Evolutionary conservation across 495 filamentous ascomycete genomes (phyloP).

Genomic region (Podospora appendiculata): DNA sequence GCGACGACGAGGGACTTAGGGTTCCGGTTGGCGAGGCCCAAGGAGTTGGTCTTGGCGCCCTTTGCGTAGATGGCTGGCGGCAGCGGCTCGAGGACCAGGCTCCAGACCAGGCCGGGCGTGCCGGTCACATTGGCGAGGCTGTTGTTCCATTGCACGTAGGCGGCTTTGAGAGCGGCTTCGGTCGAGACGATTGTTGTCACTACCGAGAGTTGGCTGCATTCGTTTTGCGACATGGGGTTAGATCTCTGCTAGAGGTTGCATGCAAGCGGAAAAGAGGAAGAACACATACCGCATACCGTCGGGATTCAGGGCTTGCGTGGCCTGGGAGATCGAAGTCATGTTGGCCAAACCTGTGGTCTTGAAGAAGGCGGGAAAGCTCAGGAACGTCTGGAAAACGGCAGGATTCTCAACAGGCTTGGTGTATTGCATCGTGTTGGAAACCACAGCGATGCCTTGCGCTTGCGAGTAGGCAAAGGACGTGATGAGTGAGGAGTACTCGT

Average conservation of each 20-base stretch:
- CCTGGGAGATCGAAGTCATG: not conserved
- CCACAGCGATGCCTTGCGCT: not conserved
- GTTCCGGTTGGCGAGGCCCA: slow-evolving; percentile 26
- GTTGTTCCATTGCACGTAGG: not conserved
- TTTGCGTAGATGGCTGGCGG: slow-evolving; percentile 28
- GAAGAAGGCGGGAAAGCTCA: not conserved
- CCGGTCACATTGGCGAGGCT: slow-evolving; percentile 1
- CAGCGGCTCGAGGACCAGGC: slow-evolving; percentile 40
- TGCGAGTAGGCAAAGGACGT: slow-evolving; percentile 6
- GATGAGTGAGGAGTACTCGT: slow-evolving; percentile 11
- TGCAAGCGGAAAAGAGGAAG: not conserved
- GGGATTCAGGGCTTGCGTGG: not conserved
- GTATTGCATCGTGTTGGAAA: slow-evolving; percentile 6
- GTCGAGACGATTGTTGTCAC: not conserved
- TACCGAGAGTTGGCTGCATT: not conserved
- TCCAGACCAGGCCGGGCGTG: slow-evolving; percentile 8
- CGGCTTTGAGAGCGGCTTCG: not conserved
- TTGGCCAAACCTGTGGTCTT: not conserved
- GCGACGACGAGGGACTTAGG: slow-evolving; percentile 4
- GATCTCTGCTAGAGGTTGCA: not conserved
- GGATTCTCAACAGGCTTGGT: slow-evolving; percentile 10
- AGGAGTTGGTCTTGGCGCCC: slow-evolving; percentile 31
- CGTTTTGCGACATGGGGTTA: not conserved
- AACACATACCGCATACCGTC: not conserved
- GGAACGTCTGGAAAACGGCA: slow-evolving; percentile 1